Conservation (phyloP, 176 grass and related monocot species). For the Thinopyrum elongatum region DNA sequence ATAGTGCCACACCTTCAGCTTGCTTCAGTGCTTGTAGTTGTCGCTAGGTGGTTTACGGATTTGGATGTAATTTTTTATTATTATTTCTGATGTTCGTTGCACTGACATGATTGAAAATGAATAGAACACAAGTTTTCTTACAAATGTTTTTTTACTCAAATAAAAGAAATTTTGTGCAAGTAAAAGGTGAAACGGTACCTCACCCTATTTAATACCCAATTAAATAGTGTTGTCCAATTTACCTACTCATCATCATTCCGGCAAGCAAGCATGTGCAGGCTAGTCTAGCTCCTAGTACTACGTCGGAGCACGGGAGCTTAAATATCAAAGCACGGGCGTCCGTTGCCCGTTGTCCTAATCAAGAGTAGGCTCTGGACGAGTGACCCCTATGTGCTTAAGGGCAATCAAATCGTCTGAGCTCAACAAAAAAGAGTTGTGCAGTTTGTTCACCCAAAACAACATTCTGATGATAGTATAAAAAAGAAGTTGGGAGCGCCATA, state of each 20-base stretch:
- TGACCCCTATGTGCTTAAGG: background rate
- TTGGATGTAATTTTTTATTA: too few species aligned
- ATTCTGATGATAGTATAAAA: background rate
- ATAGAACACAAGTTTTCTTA: too few species aligned
- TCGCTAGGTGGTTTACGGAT: too few species aligned
- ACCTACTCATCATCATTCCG: background rate
- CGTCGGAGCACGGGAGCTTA: background rate
- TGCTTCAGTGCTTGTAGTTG: too few species aligned
- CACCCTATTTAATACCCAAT: background rate
- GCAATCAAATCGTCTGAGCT: background rate
- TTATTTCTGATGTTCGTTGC: too few species aligned
- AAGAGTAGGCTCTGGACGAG: background rate
- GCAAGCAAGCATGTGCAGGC: background rate
- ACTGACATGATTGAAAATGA: too few species aligned
- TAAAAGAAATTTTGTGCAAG: background rate
- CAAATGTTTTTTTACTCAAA: too few species aligned
- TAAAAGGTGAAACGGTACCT: background rate
- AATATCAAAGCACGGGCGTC: background rate
- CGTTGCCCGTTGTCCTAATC: background rate
- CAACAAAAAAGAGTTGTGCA: background rate
- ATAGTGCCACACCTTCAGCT: too few species aligned
- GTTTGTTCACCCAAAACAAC: background rate
- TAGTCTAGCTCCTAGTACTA: background rate
- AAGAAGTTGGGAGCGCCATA: too few species aligned
- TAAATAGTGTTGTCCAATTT: background rate